These are phyloP conservation scores for Fusarium sp. DNA, from an alignment of 2,329 filamentous ascomycete species.

Conservation along the genomic window DNA sequence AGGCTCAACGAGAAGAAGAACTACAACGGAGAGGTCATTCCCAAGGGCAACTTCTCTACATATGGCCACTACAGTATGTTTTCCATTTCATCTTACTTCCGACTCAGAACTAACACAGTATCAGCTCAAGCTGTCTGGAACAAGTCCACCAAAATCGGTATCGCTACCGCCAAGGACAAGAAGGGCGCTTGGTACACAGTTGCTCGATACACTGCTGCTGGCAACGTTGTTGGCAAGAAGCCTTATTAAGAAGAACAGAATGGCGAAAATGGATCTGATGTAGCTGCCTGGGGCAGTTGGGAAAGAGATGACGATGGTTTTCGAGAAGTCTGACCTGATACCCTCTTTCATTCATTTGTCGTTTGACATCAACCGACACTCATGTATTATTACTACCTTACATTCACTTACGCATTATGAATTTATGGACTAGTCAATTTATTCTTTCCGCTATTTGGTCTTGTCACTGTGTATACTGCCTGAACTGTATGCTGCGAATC, in stretches of 20 bases:
- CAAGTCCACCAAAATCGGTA: conserved; percentile 47
- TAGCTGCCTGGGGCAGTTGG: not conserved
- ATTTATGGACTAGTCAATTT: not conserved
- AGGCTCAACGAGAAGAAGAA: conserved; percentile 37
- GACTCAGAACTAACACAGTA: not conserved
- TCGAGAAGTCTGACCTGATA: conserved; percentile 6
- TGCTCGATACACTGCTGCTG: conserved; percentile 49
- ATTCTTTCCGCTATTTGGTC: not conserved
- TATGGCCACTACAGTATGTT: conserved; percentile 48
- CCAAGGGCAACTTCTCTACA: conserved; percentile 35
- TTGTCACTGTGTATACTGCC: not conserved
- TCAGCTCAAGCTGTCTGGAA: conserved; percentile 49
- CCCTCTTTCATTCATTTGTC: conserved; percentile 20
- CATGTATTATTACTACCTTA: conserved; percentile 22
- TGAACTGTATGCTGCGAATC: accelerated
- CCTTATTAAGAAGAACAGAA: conserved; percentile 34
- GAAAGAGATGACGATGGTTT: not conserved
- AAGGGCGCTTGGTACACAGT: conserved; percentile 49
- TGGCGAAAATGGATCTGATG: accelerated
- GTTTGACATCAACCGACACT: not conserved
- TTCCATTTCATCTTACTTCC: accelerated
- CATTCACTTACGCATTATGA: conserved; percentile 21
- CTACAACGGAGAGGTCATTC: conserved; percentile 37
- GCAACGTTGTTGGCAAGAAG: conserved; percentile 48
- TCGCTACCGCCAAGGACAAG: conserved; percentile 43